These are phyloP conservation scores for Cercospora nicotianae DNA, from an alignment of 2,329 filamentous ascomycete species.

Conservation along the genomic window DNA sequence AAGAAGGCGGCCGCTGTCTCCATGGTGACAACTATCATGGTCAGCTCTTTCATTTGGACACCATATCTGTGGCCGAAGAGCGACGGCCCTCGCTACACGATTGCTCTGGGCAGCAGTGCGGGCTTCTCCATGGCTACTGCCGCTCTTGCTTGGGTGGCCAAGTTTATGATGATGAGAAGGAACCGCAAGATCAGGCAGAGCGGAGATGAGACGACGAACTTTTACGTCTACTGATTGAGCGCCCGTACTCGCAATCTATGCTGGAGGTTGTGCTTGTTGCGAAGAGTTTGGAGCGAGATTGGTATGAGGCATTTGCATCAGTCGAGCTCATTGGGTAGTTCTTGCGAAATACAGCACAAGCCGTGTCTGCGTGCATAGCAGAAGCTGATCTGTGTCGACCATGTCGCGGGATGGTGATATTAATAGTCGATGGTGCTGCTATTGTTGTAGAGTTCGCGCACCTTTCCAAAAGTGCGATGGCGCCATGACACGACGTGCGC, in stretches of 20 bases:
- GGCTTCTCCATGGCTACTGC: conserved; percentile 8
- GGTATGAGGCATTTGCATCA: background rate
- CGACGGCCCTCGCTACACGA: background rate
- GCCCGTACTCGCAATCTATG: background rate
- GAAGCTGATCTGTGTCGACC: background rate
- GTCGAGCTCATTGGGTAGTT: background rate
- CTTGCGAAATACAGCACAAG: background rate
- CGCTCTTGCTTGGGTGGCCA: background rate
- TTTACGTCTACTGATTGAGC: background rate
- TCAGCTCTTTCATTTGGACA: conserved; percentile 4
- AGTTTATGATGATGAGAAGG: conserved; percentile 2
- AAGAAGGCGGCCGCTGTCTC: conserved; percentile 4
- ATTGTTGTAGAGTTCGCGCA: background rate
- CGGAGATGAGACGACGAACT: background rate
- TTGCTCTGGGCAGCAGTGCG: conserved; percentile 4
- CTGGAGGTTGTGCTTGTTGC: background rate
- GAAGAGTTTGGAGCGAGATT: background rate
- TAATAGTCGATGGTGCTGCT: background rate
- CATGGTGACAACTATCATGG: background rate
- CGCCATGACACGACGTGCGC: background rate
- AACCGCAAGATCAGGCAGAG: background rate
- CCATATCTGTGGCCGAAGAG: conserved; percentile 8
- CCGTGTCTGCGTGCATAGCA: background rate
- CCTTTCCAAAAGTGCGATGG: background rate
- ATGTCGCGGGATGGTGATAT: background rate